These are phyloP conservation scores for Fusarium circinatum DNA, from an alignment of 2,329 filamentous ascomycete species.

Conservation along the genomic window DNA sequence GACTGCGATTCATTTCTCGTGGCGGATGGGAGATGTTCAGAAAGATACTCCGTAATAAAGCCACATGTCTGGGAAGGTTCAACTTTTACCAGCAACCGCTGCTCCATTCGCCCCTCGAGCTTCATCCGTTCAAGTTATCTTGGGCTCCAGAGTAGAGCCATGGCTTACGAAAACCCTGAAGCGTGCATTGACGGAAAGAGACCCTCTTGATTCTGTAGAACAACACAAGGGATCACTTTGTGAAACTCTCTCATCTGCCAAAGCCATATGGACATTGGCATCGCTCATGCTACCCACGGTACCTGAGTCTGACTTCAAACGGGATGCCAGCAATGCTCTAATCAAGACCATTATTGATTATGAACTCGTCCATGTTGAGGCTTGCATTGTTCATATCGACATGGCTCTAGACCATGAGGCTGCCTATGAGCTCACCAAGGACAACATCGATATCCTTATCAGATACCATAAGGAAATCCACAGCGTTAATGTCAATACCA, in stretches of 20 bases:
- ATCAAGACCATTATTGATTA: conserved; percentile 91
- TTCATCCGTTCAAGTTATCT: too few species aligned
- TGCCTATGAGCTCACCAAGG: conserved; percentile 94
- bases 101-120: too few species aligned
- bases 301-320: conserved; percentile 83
- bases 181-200: too few species aligned
- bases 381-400: conserved; percentile 98
- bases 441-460: conserved; percentile 91
- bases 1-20: too few species aligned
- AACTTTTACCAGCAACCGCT: too few species aligned
- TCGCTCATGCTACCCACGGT: conserved; percentile 93
- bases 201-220: too few species aligned
- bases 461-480: conserved; percentile 97
- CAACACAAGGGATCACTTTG: too few species aligned
- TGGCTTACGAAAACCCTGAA: too few species aligned
- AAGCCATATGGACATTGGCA: conserved; percentile 93
- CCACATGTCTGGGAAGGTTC: too few species aligned
- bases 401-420: conserved; percentile 95
- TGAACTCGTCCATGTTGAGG: conserved; percentile 91
- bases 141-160: too few species aligned
- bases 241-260: conserved; percentile 87
- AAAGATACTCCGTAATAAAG: too few species aligned
- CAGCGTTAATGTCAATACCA: conserved; percentile 87
- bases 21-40: too few species aligned
- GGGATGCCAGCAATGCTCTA: conserved; percentile 68